Conservation (phyloP, 306 rosid genomes). For the Lathyrus oleraceus region DNA sequence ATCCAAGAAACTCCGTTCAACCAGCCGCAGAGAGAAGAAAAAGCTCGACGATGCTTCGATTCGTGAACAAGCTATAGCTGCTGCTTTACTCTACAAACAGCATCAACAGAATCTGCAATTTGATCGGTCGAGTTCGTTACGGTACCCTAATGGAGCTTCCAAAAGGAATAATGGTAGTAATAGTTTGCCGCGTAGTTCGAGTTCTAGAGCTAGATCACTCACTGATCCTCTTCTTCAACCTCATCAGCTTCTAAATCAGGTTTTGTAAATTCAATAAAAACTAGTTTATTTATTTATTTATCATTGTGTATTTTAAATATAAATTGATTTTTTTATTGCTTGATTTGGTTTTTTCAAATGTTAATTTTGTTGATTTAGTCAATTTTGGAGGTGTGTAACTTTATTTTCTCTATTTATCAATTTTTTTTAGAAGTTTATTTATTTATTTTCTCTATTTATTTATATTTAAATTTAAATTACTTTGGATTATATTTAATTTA, state of each 20-base stretch:
- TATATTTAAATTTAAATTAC: too few species aligned
- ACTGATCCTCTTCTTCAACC: slow-evolving; percentile 91
- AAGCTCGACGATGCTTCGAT: slow-evolving; percentile 57
- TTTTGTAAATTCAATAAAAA: neutral
- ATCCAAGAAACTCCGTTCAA: slow-evolving; percentile 60
- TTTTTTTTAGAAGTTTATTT: neutral
- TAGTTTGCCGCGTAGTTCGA: slow-evolving; percentile 74
- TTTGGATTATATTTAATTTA: too few species aligned
- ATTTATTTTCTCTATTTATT: too few species aligned
- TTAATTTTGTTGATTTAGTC: slow-evolving; percentile 3
- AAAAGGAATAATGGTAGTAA: slow-evolving; percentile 49
- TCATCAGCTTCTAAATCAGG: slow-evolving; percentile 88
- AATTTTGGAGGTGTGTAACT: neutral
- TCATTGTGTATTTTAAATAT: neutral
- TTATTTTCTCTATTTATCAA: neutral
- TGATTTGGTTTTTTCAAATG: slow-evolving; percentile 12
- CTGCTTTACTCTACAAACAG: slow-evolving; percentile 76
- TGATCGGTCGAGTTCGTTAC: slow-evolving; percentile 79
- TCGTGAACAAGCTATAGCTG: slow-evolving; percentile 83
- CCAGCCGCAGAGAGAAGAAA: slow-evolving; percentile 56
- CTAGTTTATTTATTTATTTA: neutral
- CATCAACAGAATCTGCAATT: slow-evolving; percentile 68
- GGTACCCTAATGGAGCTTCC: slow-evolving; percentile 62
- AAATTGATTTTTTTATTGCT: neutral
- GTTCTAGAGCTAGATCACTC: slow-evolving; percentile 84